phyloP scores from a whole-genome alignment of 202 grass and related monocot species.

The Dendrocalamus latiflorus region DNA sequence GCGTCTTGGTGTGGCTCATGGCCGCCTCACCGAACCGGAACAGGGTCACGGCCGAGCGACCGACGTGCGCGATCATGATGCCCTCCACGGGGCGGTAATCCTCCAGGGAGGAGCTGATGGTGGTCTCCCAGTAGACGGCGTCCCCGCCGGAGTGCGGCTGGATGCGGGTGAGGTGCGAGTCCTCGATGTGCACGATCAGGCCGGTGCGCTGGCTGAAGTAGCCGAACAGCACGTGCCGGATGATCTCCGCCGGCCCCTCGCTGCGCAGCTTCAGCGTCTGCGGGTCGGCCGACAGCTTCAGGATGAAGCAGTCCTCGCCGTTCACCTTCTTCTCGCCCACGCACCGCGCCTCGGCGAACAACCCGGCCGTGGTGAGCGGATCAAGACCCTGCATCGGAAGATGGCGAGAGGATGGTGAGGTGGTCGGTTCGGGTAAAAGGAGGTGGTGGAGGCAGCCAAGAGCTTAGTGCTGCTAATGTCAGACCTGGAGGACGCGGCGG shows the following conservation, averaged over 20 bases:
- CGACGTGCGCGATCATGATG: constrained; percentile 85
- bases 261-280: constrained; percentile 73
- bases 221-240: constrained; percentile 92
- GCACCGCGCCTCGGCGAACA: constrained; percentile 86
- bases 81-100: constrained; percentile 89
- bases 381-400: constrained; percentile 66
- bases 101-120: constrained; percentile 88
- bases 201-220: constrained; percentile 99
- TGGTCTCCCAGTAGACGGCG: constrained; percentile 99
- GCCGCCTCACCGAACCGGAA: constrained; percentile 95
- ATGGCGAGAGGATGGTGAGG: background rate
- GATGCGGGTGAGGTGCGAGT: constrained; percentile 96
- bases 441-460: too few relatives aligned
- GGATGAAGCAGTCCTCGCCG: constrained; percentile 98
- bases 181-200: constrained; percentile 79
- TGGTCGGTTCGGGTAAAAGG: too few relatives aligned
- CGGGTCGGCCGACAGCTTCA: constrained; percentile 71
- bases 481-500: constrained; percentile 82
- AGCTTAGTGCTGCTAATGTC: background rate
- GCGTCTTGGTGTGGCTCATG: constrained; percentile 99
- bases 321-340: constrained; percentile 94
- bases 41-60: constrained; percentile 76
- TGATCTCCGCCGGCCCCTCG: constrained; percentile 96
- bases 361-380: constrained; percentile 66
- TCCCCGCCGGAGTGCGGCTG: constrained; percentile 79